Evolutionary conservation across 805 yeast genomes (phyloP), one percentile per base, ranked within the genome.

Genomic region (Tetrapisispora iriomotensis): DNA sequence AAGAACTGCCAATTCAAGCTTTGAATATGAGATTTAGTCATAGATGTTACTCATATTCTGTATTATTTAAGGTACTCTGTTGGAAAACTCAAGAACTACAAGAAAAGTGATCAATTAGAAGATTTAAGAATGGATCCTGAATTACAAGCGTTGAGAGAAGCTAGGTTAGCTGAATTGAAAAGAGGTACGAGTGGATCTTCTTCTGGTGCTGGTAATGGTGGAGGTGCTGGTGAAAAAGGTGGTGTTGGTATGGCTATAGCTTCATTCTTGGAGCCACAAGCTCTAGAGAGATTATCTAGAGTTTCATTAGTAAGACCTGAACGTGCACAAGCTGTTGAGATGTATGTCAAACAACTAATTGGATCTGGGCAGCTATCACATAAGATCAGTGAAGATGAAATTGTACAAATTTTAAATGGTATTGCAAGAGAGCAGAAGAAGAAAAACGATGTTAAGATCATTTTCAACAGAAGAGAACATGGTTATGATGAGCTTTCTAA

Each of bases 91-190:
- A n/a, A n/a, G n/a, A n/a, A n/a, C n/a, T n/a, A n/a, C n/a, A n/a
- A n/a, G n/a, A n/a, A n/a, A n/a, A n/a, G n/a, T n/a, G n/a, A n/a
- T n/a, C n/a, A n/a, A n/a, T n/a, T n/a, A n/a, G n/a, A n/a, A n/a
- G n/a, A n/a, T n/a, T n/a, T n/a, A n/a, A n/a, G n/a, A n/a, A 86
- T 87, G 95, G 95, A 85, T 51, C 90, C 86, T 57, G 98, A 90
- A 61, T 67, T 90, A 43, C 77, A 80, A 49, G 96, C 96, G 24
- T 83, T 90, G 46, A 75, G 97, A 50, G 86, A 85, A 33, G 96
- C 96, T n/a, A 74, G 97, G 48, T 62, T 90, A 50, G 79, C 81
- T 19, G 95, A 90, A 61, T 66, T 90, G 45, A 94, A 83, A 58
- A 68, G 72, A 45, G 39, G 44, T 23, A 68, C 72, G 43, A 40